These are phyloP conservation scores for Byssothecium circinans DNA, from an alignment of 2,329 filamentous ascomycete species.

Conservation along the genomic window DNA sequence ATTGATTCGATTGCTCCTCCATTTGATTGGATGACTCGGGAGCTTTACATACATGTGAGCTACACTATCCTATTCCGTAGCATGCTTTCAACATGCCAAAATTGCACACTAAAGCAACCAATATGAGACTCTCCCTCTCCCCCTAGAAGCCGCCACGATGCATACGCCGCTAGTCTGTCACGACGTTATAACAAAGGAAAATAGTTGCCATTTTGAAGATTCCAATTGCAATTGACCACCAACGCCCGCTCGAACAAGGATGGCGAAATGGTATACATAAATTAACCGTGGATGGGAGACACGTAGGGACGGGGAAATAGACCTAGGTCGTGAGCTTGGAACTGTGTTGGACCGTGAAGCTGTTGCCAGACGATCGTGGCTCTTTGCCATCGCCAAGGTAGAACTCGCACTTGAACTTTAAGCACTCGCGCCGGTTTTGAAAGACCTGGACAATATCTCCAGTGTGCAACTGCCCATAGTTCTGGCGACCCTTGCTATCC, in stretches of 20 bases:
- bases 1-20: too few relatives aligned
- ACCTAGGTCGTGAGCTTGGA: constrained; percentile 12
- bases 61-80: too few relatives aligned
- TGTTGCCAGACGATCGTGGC: constrained; percentile 27
- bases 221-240: neutral
- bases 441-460: constrained; percentile 78
- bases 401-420: constrained; percentile 50
- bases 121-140: neutral
- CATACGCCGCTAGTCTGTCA: too few relatives aligned
- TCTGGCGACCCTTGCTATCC: constrained; percentile 52
- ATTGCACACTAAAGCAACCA: too few relatives aligned
- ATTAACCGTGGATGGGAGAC: neutral
- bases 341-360: constrained; percentile 26
- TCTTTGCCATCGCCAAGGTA: constrained; percentile 43
- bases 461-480: constrained; percentile 70
- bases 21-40: too few relatives aligned
- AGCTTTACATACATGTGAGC: too few relatives aligned
- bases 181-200: constrained; percentile 5
- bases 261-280: constrained; percentile 3
- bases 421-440: constrained; percentile 47
- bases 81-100: too few relatives aligned
- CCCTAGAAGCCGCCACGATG: too few relatives aligned
- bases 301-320: neutral
- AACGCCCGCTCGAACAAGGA: constrained; percentile 8
- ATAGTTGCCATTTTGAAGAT: neutral